A percentile compares a stretch with the other conserved stretches of the same genome.
Evolutionary conservation across 2,329 filamentous ascomycete genomes (phyloP).

Genomic region (Talaromyces rugulosus): DNA sequence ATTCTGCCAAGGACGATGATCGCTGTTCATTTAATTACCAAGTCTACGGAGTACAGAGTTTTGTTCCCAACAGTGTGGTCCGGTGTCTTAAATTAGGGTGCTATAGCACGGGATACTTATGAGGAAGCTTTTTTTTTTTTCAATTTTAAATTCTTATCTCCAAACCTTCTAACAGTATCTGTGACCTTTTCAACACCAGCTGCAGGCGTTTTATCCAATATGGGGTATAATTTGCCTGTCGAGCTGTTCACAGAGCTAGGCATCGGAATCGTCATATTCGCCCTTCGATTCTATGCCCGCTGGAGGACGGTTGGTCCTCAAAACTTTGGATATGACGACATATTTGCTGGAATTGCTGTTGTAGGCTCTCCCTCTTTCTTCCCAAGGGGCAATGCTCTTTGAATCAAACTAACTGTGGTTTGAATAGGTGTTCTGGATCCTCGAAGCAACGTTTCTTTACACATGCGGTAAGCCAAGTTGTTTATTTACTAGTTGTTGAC

Average conservation of each 20-base stretch:
- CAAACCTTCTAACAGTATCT: not conserved
- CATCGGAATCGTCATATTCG: slow-evolving; percentile 15
- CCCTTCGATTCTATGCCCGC: slow-evolving; percentile 17
- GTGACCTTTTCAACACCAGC: not conserved
- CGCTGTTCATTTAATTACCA: not conserved
- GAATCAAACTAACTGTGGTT: not conserved
- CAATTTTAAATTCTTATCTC: not conserved
- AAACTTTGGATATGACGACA: slow-evolving; percentile 17
- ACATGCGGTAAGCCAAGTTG: slow-evolving; percentile 10
- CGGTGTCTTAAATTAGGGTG: not conserved
- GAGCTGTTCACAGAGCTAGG: slow-evolving; percentile 19
- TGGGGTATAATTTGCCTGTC: slow-evolving; percentile 15
- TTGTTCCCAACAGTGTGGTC: not conserved
- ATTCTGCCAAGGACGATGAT: not conserved
- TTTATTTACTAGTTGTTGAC: not conserved
- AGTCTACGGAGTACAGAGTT: not conserved
- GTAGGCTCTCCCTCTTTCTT: slow-evolving; percentile 3
- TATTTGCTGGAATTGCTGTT: slow-evolving; percentile 12
- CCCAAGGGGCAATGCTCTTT: not conserved
- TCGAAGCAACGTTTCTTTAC: slow-evolving; percentile 16
- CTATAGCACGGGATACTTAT: not conserved
- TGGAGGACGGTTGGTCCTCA: slow-evolving; percentile 13
- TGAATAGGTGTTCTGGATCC: slow-evolving; percentile 16
- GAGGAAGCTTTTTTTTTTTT: not conserved
- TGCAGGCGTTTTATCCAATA: not conserved